A percentile compares a stretch with the other conserved stretches of the same genome.
These are phyloP conservation scores for Clarireedia hainanense DNA, from an alignment of 2,329 filamentous ascomycete species.

Conservation along the genomic window DNA sequence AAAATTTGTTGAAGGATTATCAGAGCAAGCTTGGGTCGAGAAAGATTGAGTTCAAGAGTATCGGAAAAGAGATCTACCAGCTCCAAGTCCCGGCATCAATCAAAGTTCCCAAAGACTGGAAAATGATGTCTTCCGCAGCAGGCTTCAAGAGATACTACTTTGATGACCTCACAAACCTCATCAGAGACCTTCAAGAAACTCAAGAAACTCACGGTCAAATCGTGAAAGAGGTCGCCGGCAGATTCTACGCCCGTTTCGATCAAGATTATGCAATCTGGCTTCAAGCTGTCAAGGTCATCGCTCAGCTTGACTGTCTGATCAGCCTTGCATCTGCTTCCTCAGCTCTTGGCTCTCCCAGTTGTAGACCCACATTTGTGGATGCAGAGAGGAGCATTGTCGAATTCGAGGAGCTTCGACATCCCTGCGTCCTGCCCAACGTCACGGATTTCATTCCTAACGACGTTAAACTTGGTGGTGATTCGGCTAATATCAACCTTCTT, in stretches of 20 bases:
- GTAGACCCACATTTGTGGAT: constrained; percentile 81
- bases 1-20: constrained; percentile 62
- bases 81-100: constrained; percentile 78
- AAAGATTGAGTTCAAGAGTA: constrained; percentile 65
- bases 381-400: constrained; percentile 80
- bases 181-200: constrained; percentile 84
- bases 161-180: constrained; percentile 69
- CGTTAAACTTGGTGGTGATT: constrained; percentile 72
- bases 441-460: constrained; percentile 97
- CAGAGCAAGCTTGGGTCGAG: constrained; percentile 68
- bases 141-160: constrained; percentile 93
- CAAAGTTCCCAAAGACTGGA: constrained; percentile 82
- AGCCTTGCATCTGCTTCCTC: constrained; percentile 84
- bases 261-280: constrained; percentile 80
- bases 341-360: constrained; percentile 77
- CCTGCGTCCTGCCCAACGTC: constrained; percentile 84
- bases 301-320: constrained; percentile 91
- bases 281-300: constrained; percentile 78
- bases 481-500: constrained; percentile 78
- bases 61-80: constrained; percentile 96
- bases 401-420: constrained; percentile 86
- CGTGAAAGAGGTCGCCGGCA: constrained; percentile 72
- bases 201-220: constrained; percentile 92
- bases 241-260: constrained; percentile 85
- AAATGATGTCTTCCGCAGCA: constrained; percentile 91